phyloP scores from a whole-genome alignment of 352 stramenopile genomes.

The Phytophthora hybrid region DNA sequence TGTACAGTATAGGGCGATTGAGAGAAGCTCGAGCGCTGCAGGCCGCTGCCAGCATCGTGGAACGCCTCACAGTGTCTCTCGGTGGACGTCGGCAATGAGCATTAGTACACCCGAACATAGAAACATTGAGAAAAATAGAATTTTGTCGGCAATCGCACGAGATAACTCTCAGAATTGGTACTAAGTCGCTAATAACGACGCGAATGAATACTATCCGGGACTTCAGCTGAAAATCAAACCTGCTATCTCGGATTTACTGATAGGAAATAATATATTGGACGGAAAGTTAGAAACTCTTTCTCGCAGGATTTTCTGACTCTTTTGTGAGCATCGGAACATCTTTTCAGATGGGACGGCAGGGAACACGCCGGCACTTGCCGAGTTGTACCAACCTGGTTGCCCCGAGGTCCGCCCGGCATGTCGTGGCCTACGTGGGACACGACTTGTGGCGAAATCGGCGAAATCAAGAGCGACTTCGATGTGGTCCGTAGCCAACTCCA shows the following conservation, averaged over 20 bases:
- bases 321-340: slow-evolving; percentile 28
- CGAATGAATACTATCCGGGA: slow-evolving; percentile 15
- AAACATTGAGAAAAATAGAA: slow-evolving; percentile 2
- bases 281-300: slow-evolving; percentile 1
- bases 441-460: neutral
- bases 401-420: neutral
- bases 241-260: neutral
- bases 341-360: slow-evolving; percentile 11
- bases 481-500: slow-evolving; percentile 30
- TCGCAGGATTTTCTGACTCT: slow-evolving; percentile 29
- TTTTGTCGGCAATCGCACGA: slow-evolving; percentile 15
- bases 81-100: slow-evolving; percentile 1
- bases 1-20: neutral
- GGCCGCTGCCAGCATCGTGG: slow-evolving; percentile 1
- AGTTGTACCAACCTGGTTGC: neutral
- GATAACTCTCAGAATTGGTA: slow-evolving; percentile 7
- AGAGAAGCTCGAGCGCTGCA: neutral
- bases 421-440: neutral
- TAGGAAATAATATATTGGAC: neutral
- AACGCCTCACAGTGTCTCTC: slow-evolving; percentile 27
- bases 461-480: slow-evolving; percentile 23
- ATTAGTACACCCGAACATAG: slow-evolving; percentile 31
- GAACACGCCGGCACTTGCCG: neutral
- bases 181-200: slow-evolving; percentile 4
- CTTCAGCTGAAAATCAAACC: neutral